Evolutionary conservation across 2,329 filamentous ascomycete species (phyloP).

Genomic region (Byssoonygena ceratinophila): DNA sequence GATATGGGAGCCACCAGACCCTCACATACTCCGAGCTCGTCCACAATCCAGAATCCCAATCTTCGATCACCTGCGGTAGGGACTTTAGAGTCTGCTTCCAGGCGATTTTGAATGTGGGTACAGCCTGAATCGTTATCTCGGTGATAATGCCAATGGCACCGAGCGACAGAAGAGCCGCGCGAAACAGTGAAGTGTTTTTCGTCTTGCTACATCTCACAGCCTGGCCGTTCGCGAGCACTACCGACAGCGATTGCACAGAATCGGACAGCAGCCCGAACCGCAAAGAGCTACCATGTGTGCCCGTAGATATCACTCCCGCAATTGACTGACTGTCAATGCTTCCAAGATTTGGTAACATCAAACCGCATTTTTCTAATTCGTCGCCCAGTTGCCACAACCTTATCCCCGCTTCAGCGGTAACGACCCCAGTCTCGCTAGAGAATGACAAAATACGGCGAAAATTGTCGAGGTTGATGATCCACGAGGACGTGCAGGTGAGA

Average conservation of each 20-base stretch:
- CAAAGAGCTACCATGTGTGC: constrained; percentile 82
- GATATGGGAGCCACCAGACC: constrained; percentile 97
- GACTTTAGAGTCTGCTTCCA: constrained; percentile 74
- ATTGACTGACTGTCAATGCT: constrained; percentile 94
- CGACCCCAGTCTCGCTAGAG: constrained; percentile 53
- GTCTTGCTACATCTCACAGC: constrained; percentile 58
- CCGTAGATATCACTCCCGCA: constrained; percentile 82
- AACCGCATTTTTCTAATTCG: constrained; percentile 60
- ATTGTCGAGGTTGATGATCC: constrained; percentile 88
- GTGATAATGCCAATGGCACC: constrained; percentile 85
- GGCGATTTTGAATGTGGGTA: constrained; percentile 68
- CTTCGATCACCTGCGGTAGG: constrained; percentile 56
- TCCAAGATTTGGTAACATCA: constrained; percentile 83
- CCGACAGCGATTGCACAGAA: constrained; percentile 59
- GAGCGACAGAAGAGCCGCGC: constrained; percentile 73
- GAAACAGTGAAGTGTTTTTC: constrained; percentile 68
- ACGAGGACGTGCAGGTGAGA: constrained; percentile 83
- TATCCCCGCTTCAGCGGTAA: constrained; percentile 81
- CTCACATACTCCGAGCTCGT: constrained; percentile 76
- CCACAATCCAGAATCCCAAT: constrained; percentile 70
- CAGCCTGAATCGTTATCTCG: constrained; percentile 74
- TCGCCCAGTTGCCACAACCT: constrained; percentile 63
- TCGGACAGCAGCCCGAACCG: constrained; percentile 76
- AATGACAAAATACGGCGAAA: constrained; percentile 63
- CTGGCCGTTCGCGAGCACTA: constrained; percentile 72